Conservation (phyloP, 2,329 filamentous ascomycete genomes). For the Fusarium sterilihyphosum region DNA sequence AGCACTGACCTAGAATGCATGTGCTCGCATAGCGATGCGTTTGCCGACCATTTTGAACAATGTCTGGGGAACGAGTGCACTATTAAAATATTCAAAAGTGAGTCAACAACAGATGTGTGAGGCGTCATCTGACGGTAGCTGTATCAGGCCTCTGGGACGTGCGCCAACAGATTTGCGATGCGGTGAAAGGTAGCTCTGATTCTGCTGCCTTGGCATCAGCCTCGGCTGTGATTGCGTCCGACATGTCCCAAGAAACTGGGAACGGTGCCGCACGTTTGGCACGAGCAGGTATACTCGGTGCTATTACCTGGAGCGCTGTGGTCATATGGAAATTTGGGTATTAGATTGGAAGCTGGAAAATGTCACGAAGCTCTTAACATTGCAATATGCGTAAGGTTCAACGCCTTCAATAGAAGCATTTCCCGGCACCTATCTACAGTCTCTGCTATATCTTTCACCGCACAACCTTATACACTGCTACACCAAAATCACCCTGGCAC, state of each 20-base stretch:
- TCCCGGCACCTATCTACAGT: background rate
- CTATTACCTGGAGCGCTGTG: background rate
- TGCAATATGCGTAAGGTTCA: accelerated
- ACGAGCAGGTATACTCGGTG: background rate
- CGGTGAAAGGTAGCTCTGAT: background rate
- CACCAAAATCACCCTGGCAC: background rate
- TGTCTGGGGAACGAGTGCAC: background rate
- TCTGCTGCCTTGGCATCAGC: background rate
- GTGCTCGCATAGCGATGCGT: background rate
- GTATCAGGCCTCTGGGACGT: background rate
- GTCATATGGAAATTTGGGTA: background rate
- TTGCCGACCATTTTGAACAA: background rate
- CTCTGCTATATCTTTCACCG: background rate
- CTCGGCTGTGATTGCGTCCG: background rate
- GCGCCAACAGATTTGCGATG: background rate
- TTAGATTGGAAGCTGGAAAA: accelerated
- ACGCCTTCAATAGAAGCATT: accelerated
- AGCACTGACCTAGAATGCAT: background rate
- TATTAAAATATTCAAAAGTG: background rate
- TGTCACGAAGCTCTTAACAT: background rate
- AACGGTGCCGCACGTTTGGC: background rate
- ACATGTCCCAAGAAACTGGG: background rate
- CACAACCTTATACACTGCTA: background rate
- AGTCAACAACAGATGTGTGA: background rate
- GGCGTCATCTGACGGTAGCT: background rate